Conservation (phyloP, 169 alveolate species). For the Pseudocohnilembus persalinus region DNA sequence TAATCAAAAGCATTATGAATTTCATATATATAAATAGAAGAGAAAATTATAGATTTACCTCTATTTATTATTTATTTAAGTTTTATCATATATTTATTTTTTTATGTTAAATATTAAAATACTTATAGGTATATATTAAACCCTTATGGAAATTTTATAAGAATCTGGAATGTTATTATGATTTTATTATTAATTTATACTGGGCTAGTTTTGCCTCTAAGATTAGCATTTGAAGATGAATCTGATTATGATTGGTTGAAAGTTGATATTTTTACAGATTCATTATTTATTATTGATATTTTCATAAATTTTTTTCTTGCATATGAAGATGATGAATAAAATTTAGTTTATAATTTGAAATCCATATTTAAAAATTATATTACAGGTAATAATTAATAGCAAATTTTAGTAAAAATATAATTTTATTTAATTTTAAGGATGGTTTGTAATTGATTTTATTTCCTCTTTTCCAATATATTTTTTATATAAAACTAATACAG, state of each 20-base stretch:
- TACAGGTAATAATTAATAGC: not conserved
- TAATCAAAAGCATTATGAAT: too few relatives aligned
- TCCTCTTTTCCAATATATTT: not conserved
- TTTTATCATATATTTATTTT: too few relatives aligned
- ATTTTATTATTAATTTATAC: not conserved
- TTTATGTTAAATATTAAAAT: too few relatives aligned
- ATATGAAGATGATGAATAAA: not conserved
- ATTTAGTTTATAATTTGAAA: not conserved
- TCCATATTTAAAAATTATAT: too few relatives aligned
- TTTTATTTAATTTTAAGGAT: not conserved
- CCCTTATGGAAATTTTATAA: not conserved
- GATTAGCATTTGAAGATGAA: not conserved
- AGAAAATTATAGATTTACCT: too few relatives aligned
- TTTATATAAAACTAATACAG: not conserved
- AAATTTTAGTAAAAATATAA: too few relatives aligned
- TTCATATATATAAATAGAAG: too few relatives aligned
- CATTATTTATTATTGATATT: not conserved
- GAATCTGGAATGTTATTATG: not conserved
- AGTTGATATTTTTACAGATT: not conserved
- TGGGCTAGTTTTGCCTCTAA: not conserved
- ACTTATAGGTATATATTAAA: not conserved
- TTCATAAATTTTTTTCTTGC: not conserved
- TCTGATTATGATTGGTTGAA: not conserved
- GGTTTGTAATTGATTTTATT: not conserved
- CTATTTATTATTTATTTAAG: too few relatives aligned